A percentile compares a stretch with the other conserved stretches of the same genome.
Evolutionary conservation across 805 yeast species (phyloP).

Genomic region (Ogataea glucozyma): DNA sequence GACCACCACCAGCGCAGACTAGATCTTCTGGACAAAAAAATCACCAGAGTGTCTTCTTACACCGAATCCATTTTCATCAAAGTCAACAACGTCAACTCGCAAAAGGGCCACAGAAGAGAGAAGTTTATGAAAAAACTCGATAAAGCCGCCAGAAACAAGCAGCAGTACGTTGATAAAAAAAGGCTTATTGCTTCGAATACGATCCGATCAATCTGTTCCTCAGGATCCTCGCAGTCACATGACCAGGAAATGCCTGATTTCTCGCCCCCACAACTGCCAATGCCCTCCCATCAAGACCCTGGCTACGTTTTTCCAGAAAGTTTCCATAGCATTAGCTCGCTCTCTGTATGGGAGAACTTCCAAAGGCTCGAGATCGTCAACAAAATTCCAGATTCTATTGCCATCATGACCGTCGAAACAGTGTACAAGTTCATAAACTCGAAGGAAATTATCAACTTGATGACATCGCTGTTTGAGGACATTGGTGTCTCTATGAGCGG

Average conservation of each 20-base stretch:
- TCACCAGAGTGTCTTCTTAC: conserved; percentile 12
- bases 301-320: conserved; percentile 5
- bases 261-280: neutral
- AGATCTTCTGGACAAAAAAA: conserved; percentile 16
- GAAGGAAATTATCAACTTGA: conserved; percentile 11
- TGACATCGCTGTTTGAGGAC: conserved; percentile 12
- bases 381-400: conserved; percentile 14
- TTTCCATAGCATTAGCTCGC: conserved; percentile 4
- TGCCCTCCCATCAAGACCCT: conserved; percentile 4
- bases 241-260: neutral
- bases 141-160: conserved; percentile 20
- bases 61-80: conserved; percentile 12
- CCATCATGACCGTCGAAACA: conserved; percentile 11
- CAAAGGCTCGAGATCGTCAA: conserved; percentile 12
- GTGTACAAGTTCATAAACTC: conserved; percentile 19
- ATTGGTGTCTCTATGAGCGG: conserved; percentile 7
- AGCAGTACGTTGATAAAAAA: conserved; percentile 20
- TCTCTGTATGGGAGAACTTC: conserved; percentile 16
- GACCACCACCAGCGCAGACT: conserved; percentile 20
- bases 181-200: conserved; percentile 21
- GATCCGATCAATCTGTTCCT: conserved; percentile 17
- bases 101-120: conserved; percentile 10
- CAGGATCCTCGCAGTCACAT: conserved; percentile 2
- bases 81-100: conserved; percentile 8
- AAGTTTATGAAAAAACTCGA: conserved; percentile 17